Percentiles rank a stretch among this genome's conserved stretches.
Evolutionary conservation across 2,329 filamentous ascomycete genomes (phyloP).

Genomic region (Uncinocarpus reesii): DNA sequence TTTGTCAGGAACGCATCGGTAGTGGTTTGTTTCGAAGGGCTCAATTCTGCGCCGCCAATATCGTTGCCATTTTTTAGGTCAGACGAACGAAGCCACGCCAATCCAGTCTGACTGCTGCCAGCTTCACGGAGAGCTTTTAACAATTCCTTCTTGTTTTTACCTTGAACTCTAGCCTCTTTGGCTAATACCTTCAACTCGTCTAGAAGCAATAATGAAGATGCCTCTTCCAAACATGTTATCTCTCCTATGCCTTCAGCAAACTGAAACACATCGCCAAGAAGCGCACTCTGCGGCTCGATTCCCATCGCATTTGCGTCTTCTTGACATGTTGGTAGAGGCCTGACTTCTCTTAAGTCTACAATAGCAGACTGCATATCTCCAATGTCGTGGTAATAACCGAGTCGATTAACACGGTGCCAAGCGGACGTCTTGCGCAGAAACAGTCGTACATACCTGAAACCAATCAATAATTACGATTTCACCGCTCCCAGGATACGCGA

Average conservation of each 20-base stretch:
- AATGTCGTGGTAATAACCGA: conserved; percentile 77
- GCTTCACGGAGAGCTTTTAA: conserved; percentile 61
- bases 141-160: conserved; percentile 78
- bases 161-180: conserved; percentile 75
- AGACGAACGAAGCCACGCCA: conserved; percentile 49
- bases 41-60: neutral
- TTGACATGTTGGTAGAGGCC: conserved; percentile 45
- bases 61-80: neutral
- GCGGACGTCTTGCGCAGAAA: conserved; percentile 84
- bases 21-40: conserved; percentile 38
- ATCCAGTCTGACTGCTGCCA: conserved; percentile 62
- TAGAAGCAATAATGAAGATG: conserved; percentile 66
- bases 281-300: conserved; percentile 38
- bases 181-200: conserved; percentile 79
- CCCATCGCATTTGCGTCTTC: conserved; percentile 38
- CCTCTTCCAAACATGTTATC: conserved; percentile 72
- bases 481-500: neutral
- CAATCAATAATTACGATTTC: conserved; percentile 10
- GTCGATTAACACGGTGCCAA: conserved; percentile 72
- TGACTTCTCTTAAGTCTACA: conserved; percentile 49
- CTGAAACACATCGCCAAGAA: conserved; percentile 50
- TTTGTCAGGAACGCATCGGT: conserved; percentile 63
- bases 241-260: conserved; percentile 73
- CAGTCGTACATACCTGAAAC: conserved; percentile 68
- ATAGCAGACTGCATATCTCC: conserved; percentile 60